Evolutionary conservation across 108 stramenopile species (phyloP), one percentile per base, ranked within the genome.

Genomic region (Cyclotella sp.): DNA sequence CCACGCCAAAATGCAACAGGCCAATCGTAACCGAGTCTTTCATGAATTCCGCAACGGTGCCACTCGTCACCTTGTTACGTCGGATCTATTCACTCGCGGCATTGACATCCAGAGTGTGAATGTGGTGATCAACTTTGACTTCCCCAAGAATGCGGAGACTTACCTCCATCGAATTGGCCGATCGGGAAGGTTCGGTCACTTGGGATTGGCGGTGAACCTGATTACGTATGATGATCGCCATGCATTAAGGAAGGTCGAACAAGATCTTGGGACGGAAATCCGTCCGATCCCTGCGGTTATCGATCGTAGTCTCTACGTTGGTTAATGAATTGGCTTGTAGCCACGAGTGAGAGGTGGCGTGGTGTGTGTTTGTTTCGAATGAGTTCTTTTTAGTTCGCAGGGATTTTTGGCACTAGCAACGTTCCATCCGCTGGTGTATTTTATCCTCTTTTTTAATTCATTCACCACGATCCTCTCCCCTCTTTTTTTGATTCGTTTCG

Each of bases 41-140:
- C 98, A 99, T 81, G 98, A 98, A 79, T 99, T 99, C 89, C 93
- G 98, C 72, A 97, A 98, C 70, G 98, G 98, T 30, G 96, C 95
- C 15, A 98, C 98, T 51, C 88, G 99, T 42, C 97, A 98, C 81
- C 89, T 99, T 27, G 99, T 99, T n/a, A 94, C 95, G 19, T 92
- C 92, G 16, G 99, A 99, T 77, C 89, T 99, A 34, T 99, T 99
- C 75, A 98, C 97, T 8, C 91, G 99, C 51, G 99, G 99, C 77
- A 99, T 99, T 68, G 99, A 99, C 84, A 98, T 99, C 70, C 97
- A 98, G 86, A 93, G 94, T 78, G 99, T 99, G 18, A 99, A 99
- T 72, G 97, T 98, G 29, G 99, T 98, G 45, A 97, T 97, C 76
- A 97, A 97, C 91, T 99, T 98, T 77, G 98, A 99, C 88, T 98